Percentiles rank a stretch among this genome's conserved stretches.
These are phyloP conservation scores for Podospora pseudoanserina DNA, from an alignment of 495 filamentous ascomycete species.

Conservation along the genomic window DNA sequence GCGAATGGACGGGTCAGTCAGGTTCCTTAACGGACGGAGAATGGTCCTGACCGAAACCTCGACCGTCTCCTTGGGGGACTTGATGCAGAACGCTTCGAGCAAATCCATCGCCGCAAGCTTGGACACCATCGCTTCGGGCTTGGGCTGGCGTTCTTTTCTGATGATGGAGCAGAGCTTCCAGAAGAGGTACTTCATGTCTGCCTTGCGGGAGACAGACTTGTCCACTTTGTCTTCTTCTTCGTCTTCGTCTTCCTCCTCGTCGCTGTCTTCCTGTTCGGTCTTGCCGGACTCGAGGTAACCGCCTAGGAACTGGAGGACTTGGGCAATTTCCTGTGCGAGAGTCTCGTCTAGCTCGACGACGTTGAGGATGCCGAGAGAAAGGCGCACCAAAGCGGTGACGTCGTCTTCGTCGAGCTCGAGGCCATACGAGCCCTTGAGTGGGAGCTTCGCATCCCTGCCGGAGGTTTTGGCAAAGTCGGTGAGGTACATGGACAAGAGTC, in stretches of 20 bases:
- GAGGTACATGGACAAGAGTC: slow-evolving; percentile 71
- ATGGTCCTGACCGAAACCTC: slow-evolving; percentile 58
- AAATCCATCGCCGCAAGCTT: slow-evolving; percentile 76
- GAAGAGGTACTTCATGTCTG: slow-evolving; percentile 66
- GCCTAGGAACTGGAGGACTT: slow-evolving; percentile 73
- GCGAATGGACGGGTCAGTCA: slow-evolving; percentile 75
- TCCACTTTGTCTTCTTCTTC: slow-evolving; percentile 44
- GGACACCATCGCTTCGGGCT: slow-evolving; percentile 56
- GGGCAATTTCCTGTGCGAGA: slow-evolving; percentile 66
- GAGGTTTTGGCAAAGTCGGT: slow-evolving; percentile 69
- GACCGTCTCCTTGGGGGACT: slow-evolving; percentile 55
- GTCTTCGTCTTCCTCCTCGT: slow-evolving; percentile 38
- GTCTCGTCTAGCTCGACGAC: slow-evolving; percentile 60
- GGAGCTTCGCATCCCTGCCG: slow-evolving; percentile 49
- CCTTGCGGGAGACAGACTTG: slow-evolving; percentile 40
- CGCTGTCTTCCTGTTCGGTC: slow-evolving; percentile 28
- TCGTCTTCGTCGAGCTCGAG: slow-evolving; percentile 61
- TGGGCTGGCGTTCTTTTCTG: slow-evolving; percentile 68
- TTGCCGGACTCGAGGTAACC: slow-evolving; percentile 27
- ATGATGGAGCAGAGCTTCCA: slow-evolving; percentile 70
- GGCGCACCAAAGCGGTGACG: slow-evolving; percentile 61
- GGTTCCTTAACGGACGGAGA: slow-evolving; percentile 74
- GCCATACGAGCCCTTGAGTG: slow-evolving; percentile 67
- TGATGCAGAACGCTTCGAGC: slow-evolving; percentile 57
- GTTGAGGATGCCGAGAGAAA: slow-evolving; percentile 62